Evolutionary conservation across 2,329 filamentous ascomycete genomes (phyloP).

Genomic region (Fusarium veterinarium): DNA sequence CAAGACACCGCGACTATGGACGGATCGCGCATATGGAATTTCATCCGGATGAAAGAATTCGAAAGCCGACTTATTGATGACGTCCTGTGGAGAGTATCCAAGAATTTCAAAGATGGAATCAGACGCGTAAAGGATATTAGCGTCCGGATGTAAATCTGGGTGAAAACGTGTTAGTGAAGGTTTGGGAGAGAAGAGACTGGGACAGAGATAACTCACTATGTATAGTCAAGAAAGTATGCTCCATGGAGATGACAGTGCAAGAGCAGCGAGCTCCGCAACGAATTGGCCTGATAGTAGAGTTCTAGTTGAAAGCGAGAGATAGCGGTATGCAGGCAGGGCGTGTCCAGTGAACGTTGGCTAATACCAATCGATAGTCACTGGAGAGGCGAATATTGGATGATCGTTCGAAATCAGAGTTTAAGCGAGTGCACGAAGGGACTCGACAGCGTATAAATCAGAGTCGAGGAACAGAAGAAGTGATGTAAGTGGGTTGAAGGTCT

Average conservation of each 20-base stretch:
- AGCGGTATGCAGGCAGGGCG: background rate
- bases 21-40: conserved; percentile 76
- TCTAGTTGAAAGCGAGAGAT: conserved; percentile 1
- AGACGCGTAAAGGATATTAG: conserved; percentile 84
- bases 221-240: conserved; percentile 91
- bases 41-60: conserved; percentile 89
- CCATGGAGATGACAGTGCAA: conserved; percentile 62
- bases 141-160: conserved; percentile 75
- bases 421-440: conserved; percentile 2
- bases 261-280: conserved; percentile 33
- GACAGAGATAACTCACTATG: conserved; percentile 71
- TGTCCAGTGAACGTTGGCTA: conserved; percentile 19
- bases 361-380: conserved; percentile 28
- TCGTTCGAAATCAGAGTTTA: conserved; percentile 2
- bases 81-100: conserved; percentile 80
- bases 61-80: conserved; percentile 81
- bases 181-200: background rate
- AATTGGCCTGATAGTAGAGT: conserved; percentile 1
- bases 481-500: conserved; percentile 35
- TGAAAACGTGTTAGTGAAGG: conserved; percentile 8
- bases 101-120: conserved; percentile 87
- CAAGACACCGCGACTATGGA: conserved; percentile 78
- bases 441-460: background rate
- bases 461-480: conserved; percentile 15
- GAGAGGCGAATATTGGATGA: conserved; percentile 3